Evolutionary conservation across 192 early-diverging fungal genomes (phyloP), one percentile per base, ranked within the genome.

Genomic region (Mortierella claussenii): DNA sequence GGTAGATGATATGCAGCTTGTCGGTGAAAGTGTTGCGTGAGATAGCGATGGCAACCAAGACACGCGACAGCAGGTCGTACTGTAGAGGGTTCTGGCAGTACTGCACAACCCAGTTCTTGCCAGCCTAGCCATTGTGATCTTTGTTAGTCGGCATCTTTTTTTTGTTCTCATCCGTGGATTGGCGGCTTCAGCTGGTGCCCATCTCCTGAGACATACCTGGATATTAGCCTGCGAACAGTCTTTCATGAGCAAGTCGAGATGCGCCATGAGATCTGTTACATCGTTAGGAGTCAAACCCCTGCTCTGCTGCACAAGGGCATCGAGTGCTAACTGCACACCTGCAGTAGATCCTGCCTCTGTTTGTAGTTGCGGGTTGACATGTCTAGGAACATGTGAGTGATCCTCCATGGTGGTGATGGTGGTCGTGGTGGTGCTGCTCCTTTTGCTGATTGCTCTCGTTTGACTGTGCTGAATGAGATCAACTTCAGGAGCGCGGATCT

Each of bases 161-260:
- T n/a, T n/a, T n/a, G n/a, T n/a, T n/a, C n/a, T n/a, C n/a, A n/a
- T n/a, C n/a, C n/a, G n/a, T n/a, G n/a, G n/a, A n/a, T n/a, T n/a
- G n/a, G n/a, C n/a, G n/a, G n/a, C n/a, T n/a, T n/a, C n/a, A n/a
- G n/a, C n/a, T n/a, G n/a, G n/a, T n/a, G n/a, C n/a, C n/a, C n/a
- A n/a, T n/a, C 40, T 42, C 8, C 17, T 42, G 40, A 54, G 40
- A 10, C 20, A 26, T 80, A 85, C 85, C 65, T 86, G 81, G 52
- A 86, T 85, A 54, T 86, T 84, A 0, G 81, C 80, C 51, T 82
- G 80, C 21, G 85, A 86, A 45, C 85, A 86, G 37, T 86, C 85
- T 26, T 63, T 69, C 73, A 86, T 85, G 31, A 84, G 66, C 80
- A 80, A 61, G 30, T 79, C 68, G 6, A 86, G 58, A 26, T 78